Evolutionary conservation across 1,139 yeast species (phyloP).

Genomic region (Diutina scorzettiae): DNA sequence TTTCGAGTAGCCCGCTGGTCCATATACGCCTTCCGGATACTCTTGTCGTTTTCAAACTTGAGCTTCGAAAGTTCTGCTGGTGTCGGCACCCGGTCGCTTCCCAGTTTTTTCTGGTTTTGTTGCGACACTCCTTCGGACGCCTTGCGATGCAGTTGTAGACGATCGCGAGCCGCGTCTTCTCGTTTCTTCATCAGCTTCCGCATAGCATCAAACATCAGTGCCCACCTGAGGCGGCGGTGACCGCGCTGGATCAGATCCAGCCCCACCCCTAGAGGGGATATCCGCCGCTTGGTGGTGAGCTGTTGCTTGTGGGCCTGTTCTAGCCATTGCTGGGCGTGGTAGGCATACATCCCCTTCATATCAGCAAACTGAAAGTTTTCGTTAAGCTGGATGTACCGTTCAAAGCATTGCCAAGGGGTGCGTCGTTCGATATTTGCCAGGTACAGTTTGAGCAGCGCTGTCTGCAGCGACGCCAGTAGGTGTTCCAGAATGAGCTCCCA

Average conservation of each 20-base stretch:
- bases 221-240: slow-evolving; percentile 83
- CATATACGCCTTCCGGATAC: slow-evolving; percentile 61
- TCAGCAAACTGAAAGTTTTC: slow-evolving; percentile 79
- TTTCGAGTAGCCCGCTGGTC: slow-evolving; percentile 37
- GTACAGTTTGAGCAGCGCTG: slow-evolving; percentile 47
- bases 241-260: slow-evolving; percentile 89
- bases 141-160: slow-evolving; percentile 1
- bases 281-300: slow-evolving; percentile 74
- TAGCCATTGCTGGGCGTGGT: slow-evolving; percentile 81
- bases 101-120: slow-evolving; percentile 9
- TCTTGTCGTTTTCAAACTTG: slow-evolving; percentile 77
- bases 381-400: slow-evolving; percentile 84
- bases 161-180: slow-evolving; percentile 27
- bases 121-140: not conserved
- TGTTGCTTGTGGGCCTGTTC: slow-evolving; percentile 87
- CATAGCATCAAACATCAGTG: slow-evolving; percentile 93
- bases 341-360: slow-evolving; percentile 78
- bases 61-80: slow-evolving; percentile 75
- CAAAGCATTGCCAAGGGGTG: slow-evolving; percentile 98
- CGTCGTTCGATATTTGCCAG: slow-evolving; percentile 85
- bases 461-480: slow-evolving; percentile 35
- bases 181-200: slow-evolving; percentile 82
- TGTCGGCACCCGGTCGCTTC: slow-evolving; percentile 41
- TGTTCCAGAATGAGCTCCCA: slow-evolving; percentile 89
- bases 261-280: slow-evolving; percentile 86